Percentiles rank a stretch among this genome's conserved stretches.
phyloP scores from a whole-genome alignment of 805 yeast genomes.

The Saccharomycopsis javanensis region DNA sequence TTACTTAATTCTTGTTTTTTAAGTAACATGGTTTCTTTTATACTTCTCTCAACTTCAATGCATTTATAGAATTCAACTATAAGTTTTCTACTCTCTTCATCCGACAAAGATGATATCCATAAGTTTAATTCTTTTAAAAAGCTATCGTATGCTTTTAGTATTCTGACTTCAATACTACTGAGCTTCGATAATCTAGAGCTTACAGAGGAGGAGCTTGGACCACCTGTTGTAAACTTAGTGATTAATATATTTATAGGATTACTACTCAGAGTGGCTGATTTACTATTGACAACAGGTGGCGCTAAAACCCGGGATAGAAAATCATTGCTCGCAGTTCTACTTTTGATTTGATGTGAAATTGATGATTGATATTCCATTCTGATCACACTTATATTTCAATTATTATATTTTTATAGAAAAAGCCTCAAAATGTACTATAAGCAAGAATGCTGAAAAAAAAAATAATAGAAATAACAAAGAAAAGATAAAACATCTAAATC shows the following conservation, averaged over 20 bases:
- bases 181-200: slow-evolving; percentile 29
- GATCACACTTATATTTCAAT: not conserved
- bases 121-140: slow-evolving; percentile 31
- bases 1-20: slow-evolving; percentile 35
- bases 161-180: slow-evolving; percentile 32
- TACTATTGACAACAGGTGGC: slow-evolving; percentile 5
- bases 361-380: not conserved
- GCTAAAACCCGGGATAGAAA: slow-evolving; percentile 1
- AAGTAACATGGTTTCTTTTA: slow-evolving; percentile 30
- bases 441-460: no score
- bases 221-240: slow-evolving; percentile 21
- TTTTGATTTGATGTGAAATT: not conserved
- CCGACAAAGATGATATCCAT: slow-evolving; percentile 35
- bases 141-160: slow-evolving; percentile 29
- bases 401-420: no score
- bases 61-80: slow-evolving; percentile 34
- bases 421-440: no score
- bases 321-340: not conserved
- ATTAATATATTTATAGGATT: slow-evolving; percentile 23
- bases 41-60: slow-evolving; percentile 30
- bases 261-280: slow-evolving; percentile 15
- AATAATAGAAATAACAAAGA: not conserved
- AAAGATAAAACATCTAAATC: no score
- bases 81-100: slow-evolving; percentile 31
- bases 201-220: slow-evolving; percentile 25